phyloP scores from a whole-genome alignment of 805 yeast genomes.

The Metahyphopichia silvanorum region DNA sequence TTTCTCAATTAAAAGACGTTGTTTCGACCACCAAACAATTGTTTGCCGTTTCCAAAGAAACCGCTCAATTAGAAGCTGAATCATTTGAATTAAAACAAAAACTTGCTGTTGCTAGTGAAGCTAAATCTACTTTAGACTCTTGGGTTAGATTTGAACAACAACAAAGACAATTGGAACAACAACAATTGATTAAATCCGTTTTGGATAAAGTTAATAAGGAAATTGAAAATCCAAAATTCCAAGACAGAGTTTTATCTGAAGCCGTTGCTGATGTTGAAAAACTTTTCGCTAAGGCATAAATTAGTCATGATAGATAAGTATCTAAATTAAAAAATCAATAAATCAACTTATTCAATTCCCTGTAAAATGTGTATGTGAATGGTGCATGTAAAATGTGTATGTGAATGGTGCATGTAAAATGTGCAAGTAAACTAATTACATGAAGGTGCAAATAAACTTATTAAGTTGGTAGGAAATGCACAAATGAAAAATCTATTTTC shows the following conservation, averaged over 20 bases:
- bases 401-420: too few relatives aligned
- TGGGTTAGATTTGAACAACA: constrained; percentile 99
- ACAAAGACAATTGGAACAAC: constrained; percentile 94
- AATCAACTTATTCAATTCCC: too few relatives aligned
- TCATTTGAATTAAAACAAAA: constrained; percentile 90
- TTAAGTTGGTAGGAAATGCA: too few relatives aligned
- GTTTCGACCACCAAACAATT: constrained; percentile 87
- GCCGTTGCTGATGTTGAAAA: constrained; percentile 90
- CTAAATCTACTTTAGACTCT: constrained; percentile 92
- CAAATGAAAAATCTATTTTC: too few relatives aligned
- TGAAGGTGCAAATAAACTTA: too few relatives aligned
- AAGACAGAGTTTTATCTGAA: constrained; percentile 86
- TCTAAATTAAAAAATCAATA: too few relatives aligned
- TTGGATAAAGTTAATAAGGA: constrained; percentile 86
- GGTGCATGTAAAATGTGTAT: too few relatives aligned
- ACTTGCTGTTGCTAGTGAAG: constrained; percentile 83
- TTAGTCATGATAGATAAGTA: neutral
- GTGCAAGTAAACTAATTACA: too few relatives aligned
- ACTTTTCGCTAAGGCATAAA: constrained; percentile 48
- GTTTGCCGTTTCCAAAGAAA: constrained; percentile 93
- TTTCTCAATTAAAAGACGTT: constrained; percentile 86
- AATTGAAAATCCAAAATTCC: constrained; percentile 84
- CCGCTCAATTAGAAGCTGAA: constrained; percentile 93
- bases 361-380: too few relatives aligned
- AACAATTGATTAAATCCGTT: constrained; percentile 82